Conservation (phyloP, 768 basidiomycete species). For the Leucosporidium creatinivorum region DNA sequence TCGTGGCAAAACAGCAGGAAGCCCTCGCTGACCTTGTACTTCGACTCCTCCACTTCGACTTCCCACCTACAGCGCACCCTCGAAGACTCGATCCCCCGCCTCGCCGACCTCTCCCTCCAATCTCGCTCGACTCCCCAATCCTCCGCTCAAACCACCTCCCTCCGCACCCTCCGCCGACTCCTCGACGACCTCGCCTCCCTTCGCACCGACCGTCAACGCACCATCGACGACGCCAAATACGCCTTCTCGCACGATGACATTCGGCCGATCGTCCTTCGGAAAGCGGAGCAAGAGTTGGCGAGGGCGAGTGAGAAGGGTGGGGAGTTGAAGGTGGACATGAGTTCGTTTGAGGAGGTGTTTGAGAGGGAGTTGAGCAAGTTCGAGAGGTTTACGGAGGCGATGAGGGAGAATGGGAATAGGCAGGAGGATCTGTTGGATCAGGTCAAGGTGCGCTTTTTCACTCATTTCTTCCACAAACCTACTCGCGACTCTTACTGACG, state of each 20-base stretch:
- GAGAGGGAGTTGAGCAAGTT: slow-evolving; percentile 76
- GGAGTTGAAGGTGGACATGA: slow-evolving; percentile 58
- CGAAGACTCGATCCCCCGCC: slow-evolving; percentile 56
- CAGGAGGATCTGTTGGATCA: slow-evolving; percentile 61
- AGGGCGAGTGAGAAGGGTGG: slow-evolving; percentile 40
- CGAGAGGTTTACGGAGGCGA: slow-evolving; percentile 49
- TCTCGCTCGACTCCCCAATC: slow-evolving; percentile 33
- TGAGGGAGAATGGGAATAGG: slow-evolving; percentile 55
- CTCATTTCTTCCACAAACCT: not conserved
- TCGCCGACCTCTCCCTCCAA: not conserved
- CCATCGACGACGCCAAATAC: slow-evolving; percentile 59
- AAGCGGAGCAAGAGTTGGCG: slow-evolving; percentile 50
- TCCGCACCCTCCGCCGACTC: slow-evolving; percentile 62
- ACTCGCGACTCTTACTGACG: not conserved
- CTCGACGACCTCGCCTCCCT: slow-evolving; percentile 76
- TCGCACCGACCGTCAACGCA: slow-evolving; percentile 53
- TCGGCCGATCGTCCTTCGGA: slow-evolving; percentile 56
- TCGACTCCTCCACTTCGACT: not conserved
- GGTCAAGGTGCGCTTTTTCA: slow-evolving; percentile 53
- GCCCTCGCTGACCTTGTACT: too few species aligned
- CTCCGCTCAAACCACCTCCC: slow-evolving; percentile 45
- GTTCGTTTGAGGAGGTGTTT: slow-evolving; percentile 65
- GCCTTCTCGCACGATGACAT: slow-evolving; percentile 67
- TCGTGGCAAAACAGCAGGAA: too few species aligned
- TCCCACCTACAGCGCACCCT: slow-evolving; percentile 53